A percentile compares a stretch with the other conserved stretches of the same genome.
These are phyloP conservation scores for Chaetothyriales sp. DNA, from an alignment of 2,329 filamentous ascomycete genomes.

Conservation along the genomic window DNA sequence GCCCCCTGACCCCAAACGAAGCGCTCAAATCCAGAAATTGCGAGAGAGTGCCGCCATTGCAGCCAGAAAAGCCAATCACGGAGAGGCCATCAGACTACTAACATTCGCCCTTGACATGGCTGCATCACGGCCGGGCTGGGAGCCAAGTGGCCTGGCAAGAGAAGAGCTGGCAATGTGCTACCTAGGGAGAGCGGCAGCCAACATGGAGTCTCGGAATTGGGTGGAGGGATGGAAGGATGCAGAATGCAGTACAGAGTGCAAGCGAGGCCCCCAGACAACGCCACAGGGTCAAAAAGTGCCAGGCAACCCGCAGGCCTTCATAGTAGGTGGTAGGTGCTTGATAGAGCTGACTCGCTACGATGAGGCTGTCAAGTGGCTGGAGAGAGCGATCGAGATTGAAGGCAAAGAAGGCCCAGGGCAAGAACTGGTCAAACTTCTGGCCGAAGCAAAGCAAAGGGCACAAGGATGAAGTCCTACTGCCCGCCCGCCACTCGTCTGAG, in stretches of 20 bases:
- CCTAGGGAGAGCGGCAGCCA: constrained; percentile 76
- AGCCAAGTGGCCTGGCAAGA: constrained; percentile 64
- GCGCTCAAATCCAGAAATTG: constrained; percentile 74
- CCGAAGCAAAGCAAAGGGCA: constrained; percentile 35
- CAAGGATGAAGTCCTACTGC: background rate
- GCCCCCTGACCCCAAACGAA: constrained; percentile 84
- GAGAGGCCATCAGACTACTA: constrained; percentile 68
- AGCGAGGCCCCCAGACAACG: constrained; percentile 26
- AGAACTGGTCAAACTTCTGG: constrained; percentile 44
- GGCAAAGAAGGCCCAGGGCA: constrained; percentile 39
- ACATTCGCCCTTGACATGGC: constrained; percentile 84
- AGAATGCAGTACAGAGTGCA: constrained; percentile 73
- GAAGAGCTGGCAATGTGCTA: constrained; percentile 72
- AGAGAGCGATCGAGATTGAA: constrained; percentile 66
- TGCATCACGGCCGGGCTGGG: constrained; percentile 66
- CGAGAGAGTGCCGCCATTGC: constrained; percentile 73
- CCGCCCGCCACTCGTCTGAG: background rate
- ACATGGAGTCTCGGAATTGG: constrained; percentile 73
- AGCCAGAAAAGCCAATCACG: constrained; percentile 61
- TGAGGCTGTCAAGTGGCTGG: constrained; percentile 69
- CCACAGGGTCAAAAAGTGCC: constrained; percentile 25
- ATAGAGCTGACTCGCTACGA: constrained; percentile 78
- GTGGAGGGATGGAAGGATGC: constrained; percentile 76
- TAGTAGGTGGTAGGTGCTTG: constrained; percentile 69
- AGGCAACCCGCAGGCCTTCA: constrained; percentile 91